phyloP scores from a whole-genome alignment of 2,329 filamentous ascomycete genomes.

The Ophiosphaerella narmari region DNA sequence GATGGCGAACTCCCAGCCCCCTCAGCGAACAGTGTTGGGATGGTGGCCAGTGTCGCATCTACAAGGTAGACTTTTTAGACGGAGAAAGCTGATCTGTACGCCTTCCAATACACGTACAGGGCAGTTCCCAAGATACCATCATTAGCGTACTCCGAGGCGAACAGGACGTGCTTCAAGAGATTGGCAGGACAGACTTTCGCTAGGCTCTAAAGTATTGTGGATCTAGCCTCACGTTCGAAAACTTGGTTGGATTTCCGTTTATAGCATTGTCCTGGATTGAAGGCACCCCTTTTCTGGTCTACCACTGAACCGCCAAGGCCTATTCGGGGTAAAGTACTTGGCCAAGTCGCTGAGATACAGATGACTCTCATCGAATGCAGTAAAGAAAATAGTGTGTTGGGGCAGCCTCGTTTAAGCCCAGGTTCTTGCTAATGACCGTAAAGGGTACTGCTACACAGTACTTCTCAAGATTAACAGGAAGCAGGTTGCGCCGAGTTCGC shows the following conservation, averaged over 20 bases:
- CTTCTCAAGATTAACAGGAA: slow-evolving; percentile 8
- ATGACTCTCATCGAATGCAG: slow-evolving; percentile 9
- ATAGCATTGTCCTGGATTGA: slow-evolving; percentile 11
- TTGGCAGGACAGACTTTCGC: slow-evolving; percentile 6
- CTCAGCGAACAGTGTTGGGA: slow-evolving; percentile 8
- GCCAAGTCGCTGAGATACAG: slow-evolving; percentile 10
- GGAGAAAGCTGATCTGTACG: slow-evolving; percentile 8
- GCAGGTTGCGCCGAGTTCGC: slow-evolving; percentile 5
- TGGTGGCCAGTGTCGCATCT: slow-evolving; percentile 12
- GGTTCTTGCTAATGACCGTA: slow-evolving; percentile 6
- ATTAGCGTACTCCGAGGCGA: slow-evolving; percentile 8
- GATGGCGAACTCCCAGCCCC: slow-evolving; percentile 2
- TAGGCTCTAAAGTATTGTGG: slow-evolving; percentile 9
- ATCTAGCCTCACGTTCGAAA: slow-evolving; percentile 11
- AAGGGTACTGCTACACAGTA: slow-evolving; percentile 3
- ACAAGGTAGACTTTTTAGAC: slow-evolving; percentile 9
- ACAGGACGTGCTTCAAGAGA: slow-evolving; percentile 11
- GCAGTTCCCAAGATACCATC: slow-evolving; percentile 7
- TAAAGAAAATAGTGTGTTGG: slow-evolving; percentile 9
- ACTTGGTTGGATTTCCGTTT: slow-evolving; percentile 10
- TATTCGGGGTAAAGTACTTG: slow-evolving; percentile 12
- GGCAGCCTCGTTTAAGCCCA: slow-evolving; percentile 1
- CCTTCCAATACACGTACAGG: not conserved
- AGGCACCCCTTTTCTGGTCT: slow-evolving; percentile 8
- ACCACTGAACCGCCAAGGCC: slow-evolving; percentile 5